Evolutionary conservation across 371 early-diverging fungal species (phyloP).

Genomic region (Mortierella sp.): DNA sequence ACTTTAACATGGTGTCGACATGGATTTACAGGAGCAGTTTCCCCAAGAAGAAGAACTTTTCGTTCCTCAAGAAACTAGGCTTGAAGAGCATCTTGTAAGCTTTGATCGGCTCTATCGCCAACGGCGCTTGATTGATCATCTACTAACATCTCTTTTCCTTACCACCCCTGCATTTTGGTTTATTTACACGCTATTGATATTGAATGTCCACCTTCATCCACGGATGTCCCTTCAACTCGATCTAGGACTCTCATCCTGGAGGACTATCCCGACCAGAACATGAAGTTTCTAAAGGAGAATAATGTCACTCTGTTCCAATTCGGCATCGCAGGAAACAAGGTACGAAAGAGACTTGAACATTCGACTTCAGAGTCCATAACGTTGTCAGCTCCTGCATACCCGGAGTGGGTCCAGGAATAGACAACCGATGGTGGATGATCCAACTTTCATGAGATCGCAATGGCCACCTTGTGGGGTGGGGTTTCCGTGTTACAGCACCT

Average conservation of each 20-base stretch:
- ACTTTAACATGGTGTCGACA: constrained; percentile 92
- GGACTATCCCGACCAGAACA: constrained; percentile 94
- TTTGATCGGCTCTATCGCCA: constrained; percentile 2
- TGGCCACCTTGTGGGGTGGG: no score
- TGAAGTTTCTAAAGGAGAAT: constrained; percentile 88
- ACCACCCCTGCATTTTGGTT: neutral
- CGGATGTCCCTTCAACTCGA: neutral
- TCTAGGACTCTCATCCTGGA: constrained; percentile 88
- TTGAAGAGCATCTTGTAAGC: constrained; percentile 89
- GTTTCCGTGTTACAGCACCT: no score
- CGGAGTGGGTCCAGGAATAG: no score
- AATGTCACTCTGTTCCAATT: constrained; percentile 89
- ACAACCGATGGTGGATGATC: no score
- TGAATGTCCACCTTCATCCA: neutral
- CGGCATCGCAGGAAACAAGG: constrained; percentile 96
- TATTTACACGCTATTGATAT: neutral
- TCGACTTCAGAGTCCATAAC: no score
- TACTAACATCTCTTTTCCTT: neutral
- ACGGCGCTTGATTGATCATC: neutral
- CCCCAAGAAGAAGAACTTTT: constrained; percentile 86
- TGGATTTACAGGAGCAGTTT: constrained; percentile 94
- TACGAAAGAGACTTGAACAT: constrained; percentile 38
- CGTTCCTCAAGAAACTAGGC: constrained; percentile 90
- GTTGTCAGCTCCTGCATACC: no score
- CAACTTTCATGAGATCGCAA: neutral